Conservation (phyloP, 2,329 filamentous ascomycete genomes). For the Trichoderma asperellum region DNA sequence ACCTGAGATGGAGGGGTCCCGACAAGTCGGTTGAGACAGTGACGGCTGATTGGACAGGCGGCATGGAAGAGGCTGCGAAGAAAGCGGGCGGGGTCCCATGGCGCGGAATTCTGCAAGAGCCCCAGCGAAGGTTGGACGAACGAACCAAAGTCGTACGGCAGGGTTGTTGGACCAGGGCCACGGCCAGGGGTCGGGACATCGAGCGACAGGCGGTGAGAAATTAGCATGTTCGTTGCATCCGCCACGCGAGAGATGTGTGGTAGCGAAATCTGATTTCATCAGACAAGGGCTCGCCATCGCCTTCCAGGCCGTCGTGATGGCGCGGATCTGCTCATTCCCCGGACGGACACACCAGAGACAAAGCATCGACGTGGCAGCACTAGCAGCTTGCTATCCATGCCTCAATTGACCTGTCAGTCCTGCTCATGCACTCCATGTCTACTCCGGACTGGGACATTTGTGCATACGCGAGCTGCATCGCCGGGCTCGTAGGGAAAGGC, state of each 20-base stretch:
- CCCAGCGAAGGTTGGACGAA: conserved; percentile 8
- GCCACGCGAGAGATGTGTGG: conserved; percentile 24
- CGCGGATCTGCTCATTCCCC: background rate
- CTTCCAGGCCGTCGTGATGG: background rate
- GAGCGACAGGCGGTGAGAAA: conserved; percentile 27
- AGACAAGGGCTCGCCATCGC: background rate
- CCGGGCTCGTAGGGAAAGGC: background rate
- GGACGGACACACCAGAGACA: background rate
- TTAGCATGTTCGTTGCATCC: conserved; percentile 13
- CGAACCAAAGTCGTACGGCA: conserved; percentile 2
- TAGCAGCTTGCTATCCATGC: background rate
- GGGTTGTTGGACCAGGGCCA: background rate
- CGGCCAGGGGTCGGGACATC: background rate
- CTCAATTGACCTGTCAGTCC: background rate
- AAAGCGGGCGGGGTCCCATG: conserved; percentile 20
- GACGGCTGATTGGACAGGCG: conserved; percentile 18
- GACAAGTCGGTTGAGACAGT: conserved; percentile 26
- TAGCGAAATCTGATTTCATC: conserved; percentile 23
- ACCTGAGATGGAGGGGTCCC: conserved; percentile 15
- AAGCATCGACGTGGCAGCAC: background rate
- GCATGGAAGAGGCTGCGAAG: conserved; percentile 22
- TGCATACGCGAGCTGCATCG: background rate
- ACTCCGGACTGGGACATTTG: background rate
- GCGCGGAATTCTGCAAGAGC: conserved; percentile 2
- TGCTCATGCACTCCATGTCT: background rate